Evolutionary conservation across 2,329 filamentous ascomycete genomes (phyloP), one percentile per base, ranked within the genome.

Genomic region (Coniochaeta ligniaria): DNA sequence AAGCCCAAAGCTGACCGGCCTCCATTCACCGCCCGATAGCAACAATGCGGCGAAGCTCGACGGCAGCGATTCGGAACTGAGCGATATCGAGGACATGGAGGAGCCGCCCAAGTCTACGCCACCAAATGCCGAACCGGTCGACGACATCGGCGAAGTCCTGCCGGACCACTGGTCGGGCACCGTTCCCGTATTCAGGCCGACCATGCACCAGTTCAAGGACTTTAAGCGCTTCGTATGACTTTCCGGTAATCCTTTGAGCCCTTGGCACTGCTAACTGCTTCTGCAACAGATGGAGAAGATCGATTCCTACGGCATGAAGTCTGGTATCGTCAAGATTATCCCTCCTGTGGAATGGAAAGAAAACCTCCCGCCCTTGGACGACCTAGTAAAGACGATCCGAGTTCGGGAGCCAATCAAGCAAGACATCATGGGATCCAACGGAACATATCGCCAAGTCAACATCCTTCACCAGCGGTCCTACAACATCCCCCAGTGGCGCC

Each of bases 351-450:
- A 98, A 84, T 99, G 95, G 95, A 95, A 85, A 74, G 85, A 93
- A 65, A 81, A 86, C 28, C 86, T 95, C 41, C 90, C 91, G 17
- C 80, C 84, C 41, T 84, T 97, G 63, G 87, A 95, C 70, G 90
- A 97, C 68, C 83, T 92, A 58, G 84, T 99, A 65, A 98, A 97
- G 76, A 88, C 89, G 63, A 91, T 99, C 73, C 89, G 88, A 71
- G 93, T 99, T 70, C 94, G 94, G 75, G 96, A 99, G 66, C 95
- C 95, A 3, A 98, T 99, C 72, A 96, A 92, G 71, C 95, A 99
- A 74, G 95, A 99, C 69, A 99, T 99, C 69, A 94, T 96, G 81
- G 95, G 95, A 47, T 92, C 91, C 58, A 92, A 94, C 71, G 96
- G 95, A 60, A 96, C 91, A 60, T 99, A 97, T 72, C 94, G 94